Percentiles rank a stretch among this genome's conserved stretches.
Conservation (phyloP, 441 rosid species). For the Biscutella auriculata region DNA sequence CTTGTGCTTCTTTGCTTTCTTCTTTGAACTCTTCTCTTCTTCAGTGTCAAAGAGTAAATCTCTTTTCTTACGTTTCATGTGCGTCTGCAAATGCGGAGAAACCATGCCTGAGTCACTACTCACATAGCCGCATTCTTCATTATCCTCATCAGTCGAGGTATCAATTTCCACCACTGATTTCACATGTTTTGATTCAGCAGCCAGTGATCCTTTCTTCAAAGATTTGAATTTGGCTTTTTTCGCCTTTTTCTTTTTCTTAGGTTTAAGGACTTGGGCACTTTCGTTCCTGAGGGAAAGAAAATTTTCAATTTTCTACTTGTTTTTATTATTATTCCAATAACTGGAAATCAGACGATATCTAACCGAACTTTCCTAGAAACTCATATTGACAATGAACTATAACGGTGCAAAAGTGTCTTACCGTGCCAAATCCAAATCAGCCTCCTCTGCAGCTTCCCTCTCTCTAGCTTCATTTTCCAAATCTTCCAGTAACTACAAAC, state of each 20-base stretch:
- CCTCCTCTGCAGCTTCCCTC: constrained; percentile 62
- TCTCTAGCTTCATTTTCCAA: constrained; percentile 84
- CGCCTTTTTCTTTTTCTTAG: constrained; percentile 79
- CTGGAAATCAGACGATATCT: background rate
- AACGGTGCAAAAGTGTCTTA: constrained; percentile 39
- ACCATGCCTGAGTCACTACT: constrained; percentile 39
- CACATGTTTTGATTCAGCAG: constrained; percentile 50
- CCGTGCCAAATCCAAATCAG: constrained; percentile 35
- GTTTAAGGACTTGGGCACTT: constrained; percentile 35
- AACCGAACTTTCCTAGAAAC: background rate
- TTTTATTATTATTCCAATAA: background rate
- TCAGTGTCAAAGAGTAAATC: constrained; percentile 34
- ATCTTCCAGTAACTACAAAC: constrained; percentile 80
- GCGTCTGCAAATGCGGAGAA: constrained; percentile 35
- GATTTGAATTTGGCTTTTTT: constrained; percentile 93
- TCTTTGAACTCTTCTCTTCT: constrained; percentile 43
- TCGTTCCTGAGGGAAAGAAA: constrained; percentile 44
- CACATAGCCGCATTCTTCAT: constrained; percentile 29
- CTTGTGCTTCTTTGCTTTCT: constrained; percentile 72
- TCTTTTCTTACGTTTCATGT: constrained; percentile 62
- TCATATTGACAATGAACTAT: constrained; percentile 4
- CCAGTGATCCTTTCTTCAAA: constrained; percentile 74
- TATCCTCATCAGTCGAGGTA: constrained; percentile 40
- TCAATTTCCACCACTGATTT: constrained; percentile 52
- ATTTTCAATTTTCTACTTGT: background rate